Evolutionary conservation across 805 yeast species (phyloP).

Genomic region (Isabelozyma pseudorhagii): DNA sequence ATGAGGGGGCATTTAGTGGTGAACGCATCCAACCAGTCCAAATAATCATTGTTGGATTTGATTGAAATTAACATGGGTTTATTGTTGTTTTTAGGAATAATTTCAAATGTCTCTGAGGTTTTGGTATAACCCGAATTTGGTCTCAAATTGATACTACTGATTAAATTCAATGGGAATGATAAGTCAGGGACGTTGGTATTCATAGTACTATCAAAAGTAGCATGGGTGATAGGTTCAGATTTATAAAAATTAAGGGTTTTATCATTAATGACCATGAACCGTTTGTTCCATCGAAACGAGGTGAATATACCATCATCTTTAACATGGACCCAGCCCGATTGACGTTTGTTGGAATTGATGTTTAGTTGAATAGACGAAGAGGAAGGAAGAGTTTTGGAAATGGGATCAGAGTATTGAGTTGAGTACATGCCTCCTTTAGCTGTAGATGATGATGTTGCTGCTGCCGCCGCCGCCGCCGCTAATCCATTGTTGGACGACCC

Average conservation of each 20-base stretch:
- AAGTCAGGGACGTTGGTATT: conserved; percentile 25
- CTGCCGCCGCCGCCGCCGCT: background rate
- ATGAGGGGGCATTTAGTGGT: conserved; percentile 71
- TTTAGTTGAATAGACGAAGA: conserved; percentile 11
- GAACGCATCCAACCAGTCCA: conserved; percentile 89
- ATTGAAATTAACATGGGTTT: conserved; percentile 73
- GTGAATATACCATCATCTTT: conserved; percentile 86
- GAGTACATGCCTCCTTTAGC: background rate
- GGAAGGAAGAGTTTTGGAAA: background rate
- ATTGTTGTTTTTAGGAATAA: conserved; percentile 50
- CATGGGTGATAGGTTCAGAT: conserved; percentile 43
- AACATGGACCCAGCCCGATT: conserved; percentile 83
- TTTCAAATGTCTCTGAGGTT: conserved; percentile 66
- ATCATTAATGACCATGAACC: conserved; percentile 76
- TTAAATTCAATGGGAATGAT: conserved; percentile 36
- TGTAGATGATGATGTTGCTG: background rate
- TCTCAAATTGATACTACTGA: conserved; percentile 52
- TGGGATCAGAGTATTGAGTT: background rate
- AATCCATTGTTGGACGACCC: conserved; percentile 1
- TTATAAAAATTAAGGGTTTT: conserved; percentile 73
- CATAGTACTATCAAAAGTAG: conserved; percentile 30
- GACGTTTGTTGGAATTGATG: conserved; percentile 27
- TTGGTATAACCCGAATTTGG: conserved; percentile 45
- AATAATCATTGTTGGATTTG: conserved; percentile 74
- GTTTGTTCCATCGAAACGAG: conserved; percentile 89